phyloP scores from a whole-genome alignment of 108 stramenopile genomes.

The Cyclotella baltica region DNA sequence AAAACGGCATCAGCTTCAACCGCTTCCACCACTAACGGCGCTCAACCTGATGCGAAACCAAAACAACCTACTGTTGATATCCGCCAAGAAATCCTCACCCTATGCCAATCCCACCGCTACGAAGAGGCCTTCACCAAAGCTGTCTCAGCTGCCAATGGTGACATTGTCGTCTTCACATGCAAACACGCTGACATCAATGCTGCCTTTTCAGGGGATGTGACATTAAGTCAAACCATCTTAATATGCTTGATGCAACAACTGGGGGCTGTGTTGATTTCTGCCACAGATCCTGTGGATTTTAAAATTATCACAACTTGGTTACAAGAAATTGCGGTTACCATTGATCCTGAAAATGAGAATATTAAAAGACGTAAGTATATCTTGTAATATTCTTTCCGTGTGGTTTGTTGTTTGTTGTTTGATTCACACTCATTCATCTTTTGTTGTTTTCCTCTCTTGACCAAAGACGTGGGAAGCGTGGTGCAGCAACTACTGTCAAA shows the following conservation, averaged over 20 bases:
- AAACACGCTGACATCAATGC: slow-evolving; percentile 55
- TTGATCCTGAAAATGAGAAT: slow-evolving; percentile 76
- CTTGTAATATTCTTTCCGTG: not conserved
- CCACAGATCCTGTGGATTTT: slow-evolving; percentile 55
- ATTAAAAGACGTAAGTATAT: slow-evolving; percentile 71
- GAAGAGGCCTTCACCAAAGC: slow-evolving; percentile 88
- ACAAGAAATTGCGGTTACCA: slow-evolving; percentile 84
- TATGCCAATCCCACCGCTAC: slow-evolving; percentile 60
- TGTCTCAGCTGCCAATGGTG: slow-evolving; percentile 67
- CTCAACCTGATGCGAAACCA: not conserved
- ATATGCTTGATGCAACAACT: slow-evolving; percentile 92
- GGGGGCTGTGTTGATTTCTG: slow-evolving; percentile 63
- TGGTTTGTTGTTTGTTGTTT: not conserved
- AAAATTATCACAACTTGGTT: slow-evolving; percentile 81
- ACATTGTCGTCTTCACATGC: slow-evolving; percentile 77
- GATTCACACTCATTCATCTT: not conserved
- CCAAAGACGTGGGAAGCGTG: slow-evolving; percentile 60
- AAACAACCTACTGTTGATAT: slow-evolving; percentile 18
- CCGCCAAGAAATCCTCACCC: slow-evolving; percentile 61
- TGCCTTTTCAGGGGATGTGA: slow-evolving; percentile 62
- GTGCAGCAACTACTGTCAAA: slow-evolving; percentile 66
- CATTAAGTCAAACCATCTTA: slow-evolving; percentile 82
- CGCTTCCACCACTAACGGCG: not conserved
- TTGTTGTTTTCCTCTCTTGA: not conserved
- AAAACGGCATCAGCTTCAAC: slow-evolving; percentile 19